Base-by-base conservation (phyloP, 1,284 basidiomycete genomes). In the Melanopsichium pennsylvanicum region DNA sequence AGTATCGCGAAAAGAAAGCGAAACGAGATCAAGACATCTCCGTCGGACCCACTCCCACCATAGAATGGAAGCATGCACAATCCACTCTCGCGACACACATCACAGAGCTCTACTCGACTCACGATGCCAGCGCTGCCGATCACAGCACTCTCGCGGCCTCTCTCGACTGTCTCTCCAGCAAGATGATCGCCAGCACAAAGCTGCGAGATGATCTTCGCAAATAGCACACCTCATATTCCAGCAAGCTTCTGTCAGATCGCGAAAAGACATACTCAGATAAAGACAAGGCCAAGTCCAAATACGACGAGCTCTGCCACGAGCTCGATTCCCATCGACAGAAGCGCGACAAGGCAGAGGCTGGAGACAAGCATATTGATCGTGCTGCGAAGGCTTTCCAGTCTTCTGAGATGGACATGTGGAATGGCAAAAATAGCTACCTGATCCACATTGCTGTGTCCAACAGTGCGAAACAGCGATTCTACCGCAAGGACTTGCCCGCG, bases 251-350 rank as follows among this genome's bases (percentile, higher is more conserved):
- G 29, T 41, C 56, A 6, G 73, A 75, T 13, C 58, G 73, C 35
- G 73, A 75, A 38, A 64, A 55, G 42, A 57, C 58, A 11, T 73
- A 73, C 33, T 31, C 46, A 3, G 68, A 70, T 15, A 61, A 69
- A 34, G 48, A 56, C 41, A 75, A 67, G 48, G 60, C 68, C 16
- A 75, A 75, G 43, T 23, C 49, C 19, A 75, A 71, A 41, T 75
- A 75, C 42, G 70, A 75, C 29, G 73, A 75, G 40, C 51, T 60
- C 7, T 75, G 73, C 49, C 50, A 38, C 22, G 73, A 75, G 47
- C 51, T 70, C 41, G 73, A 75, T 13, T 39, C 59, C 6, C 58
- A 59, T 15, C 59, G 73, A 7, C 62, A 67, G 33, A 75, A 71
- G 50, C 47, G 59, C 19, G 71, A 70, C 16, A 72, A 68, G 47